A percentile compares a stretch with the other conserved stretches of the same genome.
Evolutionary conservation across 805 yeast species (phyloP).

Genomic region (Brettanomyces anomalus): DNA sequence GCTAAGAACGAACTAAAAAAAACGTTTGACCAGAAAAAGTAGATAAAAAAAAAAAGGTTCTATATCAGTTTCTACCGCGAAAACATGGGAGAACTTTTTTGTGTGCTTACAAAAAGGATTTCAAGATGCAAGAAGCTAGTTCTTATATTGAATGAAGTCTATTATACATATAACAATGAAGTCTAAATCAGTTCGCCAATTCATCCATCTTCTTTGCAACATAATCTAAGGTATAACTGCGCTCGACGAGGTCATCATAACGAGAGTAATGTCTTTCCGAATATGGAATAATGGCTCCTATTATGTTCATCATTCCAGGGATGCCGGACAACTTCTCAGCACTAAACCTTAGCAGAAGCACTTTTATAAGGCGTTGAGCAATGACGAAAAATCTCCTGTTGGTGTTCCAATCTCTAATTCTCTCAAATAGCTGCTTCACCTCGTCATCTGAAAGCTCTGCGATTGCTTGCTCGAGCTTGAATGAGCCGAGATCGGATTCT

Average conservation of each 20-base stretch:
- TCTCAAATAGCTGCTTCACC: constrained; percentile 50
- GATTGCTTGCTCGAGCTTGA: constrained; percentile 56
- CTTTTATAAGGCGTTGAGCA: constrained; percentile 69
- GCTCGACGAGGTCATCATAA: constrained; percentile 72
- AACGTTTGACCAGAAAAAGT: no score
- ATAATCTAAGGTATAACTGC: constrained; percentile 78
- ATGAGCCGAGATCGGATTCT: constrained; percentile 44
- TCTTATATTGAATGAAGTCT: no score
- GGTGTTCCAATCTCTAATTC: constrained; percentile 92
- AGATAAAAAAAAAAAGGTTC: no score
- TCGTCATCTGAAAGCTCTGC: constrained; percentile 49
- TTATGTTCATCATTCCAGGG: constrained; percentile 54
- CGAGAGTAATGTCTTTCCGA: constrained; percentile 78
- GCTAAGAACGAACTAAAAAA: no score
- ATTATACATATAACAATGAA: no score
- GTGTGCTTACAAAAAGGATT: no score
- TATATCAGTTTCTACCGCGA: no score
- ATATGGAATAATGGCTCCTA: constrained; percentile 80
- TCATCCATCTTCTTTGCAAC: constrained; percentile 67
- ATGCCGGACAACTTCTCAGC: constrained; percentile 52
- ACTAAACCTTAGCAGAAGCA: constrained; percentile 47
- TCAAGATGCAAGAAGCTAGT: no score
- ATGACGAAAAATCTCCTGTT: constrained; percentile 72
- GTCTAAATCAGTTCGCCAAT: background rate
- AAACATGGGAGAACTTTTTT: no score